These are phyloP conservation scores for Globisporangium spinosum DNA, from an alignment of 352 stramenopile species.

Conservation along the genomic window DNA sequence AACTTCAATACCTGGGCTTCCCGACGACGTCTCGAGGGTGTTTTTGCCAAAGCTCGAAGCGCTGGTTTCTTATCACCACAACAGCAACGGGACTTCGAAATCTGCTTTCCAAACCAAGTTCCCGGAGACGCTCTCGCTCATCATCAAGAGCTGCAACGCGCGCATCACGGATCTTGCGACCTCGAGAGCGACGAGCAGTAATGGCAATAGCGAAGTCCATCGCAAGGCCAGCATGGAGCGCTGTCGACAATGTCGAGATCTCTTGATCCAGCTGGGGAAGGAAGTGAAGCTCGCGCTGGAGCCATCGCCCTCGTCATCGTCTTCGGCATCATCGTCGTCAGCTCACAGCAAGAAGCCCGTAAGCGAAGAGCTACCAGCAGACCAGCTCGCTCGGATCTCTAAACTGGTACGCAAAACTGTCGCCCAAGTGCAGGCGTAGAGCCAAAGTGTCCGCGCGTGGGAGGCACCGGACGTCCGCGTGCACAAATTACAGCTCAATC, in stretches of 20 bases:
- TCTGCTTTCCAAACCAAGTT: constrained; percentile 9
- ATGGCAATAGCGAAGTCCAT: constrained; percentile 18
- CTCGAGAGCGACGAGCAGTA: constrained; percentile 5
- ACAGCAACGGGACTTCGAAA: constrained; percentile 2
- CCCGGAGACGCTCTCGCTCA: constrained; percentile 15
- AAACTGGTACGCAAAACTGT: constrained; percentile 24
- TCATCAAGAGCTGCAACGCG: constrained; percentile 37
- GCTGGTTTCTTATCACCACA: constrained; percentile 10
- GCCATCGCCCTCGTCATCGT: neutral
- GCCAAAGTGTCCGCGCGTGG: constrained; percentile 32
- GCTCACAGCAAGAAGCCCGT: neutral
- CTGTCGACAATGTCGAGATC: constrained; percentile 37
- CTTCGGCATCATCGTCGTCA: neutral
- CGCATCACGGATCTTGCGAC: constrained; percentile 29
- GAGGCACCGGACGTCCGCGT: constrained; percentile 44
- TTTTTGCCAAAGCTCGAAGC: constrained; percentile 17
- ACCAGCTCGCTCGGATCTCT: constrained; percentile 12
- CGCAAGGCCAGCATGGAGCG: constrained; percentile 29
- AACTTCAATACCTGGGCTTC: constrained; percentile 24
- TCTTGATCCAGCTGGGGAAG: constrained; percentile 44
- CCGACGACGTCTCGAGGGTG: constrained; percentile 11
- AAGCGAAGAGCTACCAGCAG: constrained; percentile 6
- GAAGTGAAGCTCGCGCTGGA: constrained; percentile 23
- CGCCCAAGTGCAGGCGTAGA: constrained; percentile 24
- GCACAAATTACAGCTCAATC: constrained; percentile 33